Percentiles rank a stretch among this genome's conserved stretches.
Evolutionary conservation across 768 basidiomycete species (phyloP).

Genomic region (Boletus subparvulus): DNA sequence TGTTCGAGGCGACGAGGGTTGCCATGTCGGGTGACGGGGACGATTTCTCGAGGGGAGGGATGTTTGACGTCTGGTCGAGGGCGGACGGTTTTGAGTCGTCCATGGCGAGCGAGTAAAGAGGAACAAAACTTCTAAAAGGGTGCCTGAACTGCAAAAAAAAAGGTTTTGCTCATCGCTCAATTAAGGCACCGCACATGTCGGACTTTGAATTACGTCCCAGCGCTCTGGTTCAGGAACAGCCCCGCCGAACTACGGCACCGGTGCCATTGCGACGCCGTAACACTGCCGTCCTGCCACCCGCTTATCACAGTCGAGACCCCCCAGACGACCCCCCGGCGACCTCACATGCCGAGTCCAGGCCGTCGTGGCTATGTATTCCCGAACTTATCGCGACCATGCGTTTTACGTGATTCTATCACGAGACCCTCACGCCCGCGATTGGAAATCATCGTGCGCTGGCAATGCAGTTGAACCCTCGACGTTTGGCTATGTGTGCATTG

Average conservation of each 20-base stretch:
- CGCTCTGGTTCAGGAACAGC: conserved; percentile 33
- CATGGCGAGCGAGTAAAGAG: conserved; percentile 35
- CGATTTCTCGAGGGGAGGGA: conserved; percentile 2
- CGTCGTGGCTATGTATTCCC: background rate
- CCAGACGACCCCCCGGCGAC: conserved; percentile 18
- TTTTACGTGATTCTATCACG: background rate
- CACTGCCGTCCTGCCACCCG: conserved; percentile 16
- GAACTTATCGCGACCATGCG: conserved; percentile 8
- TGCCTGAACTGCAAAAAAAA: conserved; percentile 32
- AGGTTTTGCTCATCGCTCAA: conserved; percentile 30
- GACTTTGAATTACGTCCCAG: conserved; percentile 27
- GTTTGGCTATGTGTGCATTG: background rate
- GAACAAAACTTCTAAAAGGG: conserved; percentile 34
- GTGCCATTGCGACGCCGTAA: conserved; percentile 25
- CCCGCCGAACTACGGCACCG: conserved; percentile 39
- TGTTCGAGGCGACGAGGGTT: conserved; percentile 32
- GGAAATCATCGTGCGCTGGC: too few species aligned
- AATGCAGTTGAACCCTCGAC: background rate
- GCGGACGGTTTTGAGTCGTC: conserved; percentile 35
- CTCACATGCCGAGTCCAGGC: conserved; percentile 9
- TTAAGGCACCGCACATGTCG: conserved; percentile 37
- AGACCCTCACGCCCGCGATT: too few species aligned
- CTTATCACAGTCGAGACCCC: conserved; percentile 24
- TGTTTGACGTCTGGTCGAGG: conserved; percentile 20
- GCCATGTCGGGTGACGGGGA: conserved; percentile 26